Base-by-base conservation (phyloP, 2,329 filamentous ascomycete species). In the Byssothecium circinans region DNA sequence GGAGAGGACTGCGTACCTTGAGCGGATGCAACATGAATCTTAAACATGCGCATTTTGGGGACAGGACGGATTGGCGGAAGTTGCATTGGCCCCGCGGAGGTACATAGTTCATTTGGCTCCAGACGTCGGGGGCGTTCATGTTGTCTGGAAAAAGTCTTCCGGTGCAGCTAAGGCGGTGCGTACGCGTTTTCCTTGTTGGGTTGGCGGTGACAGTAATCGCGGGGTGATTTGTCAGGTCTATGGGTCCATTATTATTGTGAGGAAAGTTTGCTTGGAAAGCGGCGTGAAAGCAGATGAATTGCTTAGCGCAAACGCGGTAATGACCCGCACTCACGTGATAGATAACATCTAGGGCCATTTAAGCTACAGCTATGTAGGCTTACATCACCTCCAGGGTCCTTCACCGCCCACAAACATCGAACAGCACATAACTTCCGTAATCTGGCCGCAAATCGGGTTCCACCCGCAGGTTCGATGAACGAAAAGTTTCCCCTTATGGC, bases 21-120 rank as follows among this genome's bases (percentile, higher is more conserved):
- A 81, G 68, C 0, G 79, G 79, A 62, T 81, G 79, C 6, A 80
- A 63, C 79, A 82, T 82, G 68, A 81, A 82, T 15, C 79, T 72
- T 34, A 79, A 64, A 58, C 79, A 82, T 4, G 79, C 70, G 54
- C 79, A 82, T 41, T 66, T 73, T 2, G 74, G 60, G 2, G 70
- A 72, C 25, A 80, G 61, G 14, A 79, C 59, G 19, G 72, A 74
- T 2, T 68, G 64, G 53, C 78, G 80, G 68, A 73, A 73, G 42
- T 78, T 78, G 64, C 78, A 81, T 43, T 69, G 70, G 22, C 78
- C 78, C 32, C 75, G 75, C 5, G 78, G 78, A 22, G 78, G 74
- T 10, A 68, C 65, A 52, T 80, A 80, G 58, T 72, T 69, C 77
- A 79, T 79, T 18, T 75, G 72, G 15, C 69, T 64, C 78, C 78